Conservation (phyloP, 306 rosid genomes). For the Cucurbita argyrosperma region DNA sequence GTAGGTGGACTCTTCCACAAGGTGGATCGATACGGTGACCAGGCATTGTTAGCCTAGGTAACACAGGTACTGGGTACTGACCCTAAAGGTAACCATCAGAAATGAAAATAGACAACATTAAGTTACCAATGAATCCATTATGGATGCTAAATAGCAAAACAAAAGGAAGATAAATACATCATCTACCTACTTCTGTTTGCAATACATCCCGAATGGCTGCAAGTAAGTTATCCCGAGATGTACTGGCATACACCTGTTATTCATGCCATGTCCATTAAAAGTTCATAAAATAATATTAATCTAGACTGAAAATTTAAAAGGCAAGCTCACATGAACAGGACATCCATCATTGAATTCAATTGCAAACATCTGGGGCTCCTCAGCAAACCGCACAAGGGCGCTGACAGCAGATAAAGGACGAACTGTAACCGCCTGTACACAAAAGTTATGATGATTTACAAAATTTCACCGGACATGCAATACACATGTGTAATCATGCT, state of each 20-base stretch:
- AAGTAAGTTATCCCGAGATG: constrained; percentile 92
- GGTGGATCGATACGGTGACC: constrained; percentile 98
- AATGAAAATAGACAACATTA: neutral
- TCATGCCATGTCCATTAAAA: constrained; percentile 28
- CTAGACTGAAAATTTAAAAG: constrained; percentile 8
- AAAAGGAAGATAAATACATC: constrained; percentile 27
- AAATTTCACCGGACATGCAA: constrained; percentile 13
- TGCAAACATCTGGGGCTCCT: constrained; percentile 99
- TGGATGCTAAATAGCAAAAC: constrained; percentile 6
- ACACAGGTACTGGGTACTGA: constrained; percentile 78
- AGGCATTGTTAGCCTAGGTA: constrained; percentile 98
- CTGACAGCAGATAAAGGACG: constrained; percentile 91
- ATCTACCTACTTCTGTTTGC: constrained; percentile 95
- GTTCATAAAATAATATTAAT: constrained; percentile 9
- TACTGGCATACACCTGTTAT: constrained; percentile 91
- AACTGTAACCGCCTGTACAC: constrained; percentile 96
- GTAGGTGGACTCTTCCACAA: constrained; percentile 81
- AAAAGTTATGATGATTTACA: constrained; percentile 50
- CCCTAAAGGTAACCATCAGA: constrained; percentile 22
- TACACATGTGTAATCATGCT: neutral
- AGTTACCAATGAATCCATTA: neutral
- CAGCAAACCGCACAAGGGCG: constrained; percentile 88
- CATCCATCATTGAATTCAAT: constrained; percentile 94
- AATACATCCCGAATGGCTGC: constrained; percentile 85
- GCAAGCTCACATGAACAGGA: constrained; percentile 75